Percentiles rank a stretch among this genome's conserved stretches.
phyloP scores from a whole-genome alignment of 164 flowering plant species.

The Euptelea pleiosperma region DNA sequence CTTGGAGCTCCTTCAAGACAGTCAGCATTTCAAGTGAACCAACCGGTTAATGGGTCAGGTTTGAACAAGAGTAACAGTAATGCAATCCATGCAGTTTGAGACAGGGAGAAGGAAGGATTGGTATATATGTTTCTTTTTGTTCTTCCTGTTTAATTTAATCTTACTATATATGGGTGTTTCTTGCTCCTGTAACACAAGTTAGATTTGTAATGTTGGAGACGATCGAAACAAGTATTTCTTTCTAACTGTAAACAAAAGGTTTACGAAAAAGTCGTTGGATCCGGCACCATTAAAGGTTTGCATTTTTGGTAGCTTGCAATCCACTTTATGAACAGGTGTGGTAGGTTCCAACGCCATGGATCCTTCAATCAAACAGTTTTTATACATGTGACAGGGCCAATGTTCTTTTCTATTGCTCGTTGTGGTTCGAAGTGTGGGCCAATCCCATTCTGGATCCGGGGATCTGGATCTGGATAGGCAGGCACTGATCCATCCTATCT shows the following conservation, averaged over 20 bases:
- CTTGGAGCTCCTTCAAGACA: slow-evolving; percentile 64
- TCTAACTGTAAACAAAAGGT: not conserved
- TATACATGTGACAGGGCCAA: no score
- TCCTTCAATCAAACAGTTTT: no score
- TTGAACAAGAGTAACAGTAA: slow-evolving; percentile 35
- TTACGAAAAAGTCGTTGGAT: no score
- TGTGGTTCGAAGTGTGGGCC: no score
- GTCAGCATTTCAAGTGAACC: slow-evolving; percentile 75
- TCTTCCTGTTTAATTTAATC: not conserved
- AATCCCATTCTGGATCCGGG: no score
- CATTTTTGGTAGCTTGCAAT: no score
- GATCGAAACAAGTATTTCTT: not conserved
- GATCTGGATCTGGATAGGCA: no score
- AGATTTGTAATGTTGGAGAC: slow-evolving; percentile 3
- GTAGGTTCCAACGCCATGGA: no score
- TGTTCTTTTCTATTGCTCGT: no score
- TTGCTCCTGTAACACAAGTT: not conserved
- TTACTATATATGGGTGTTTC: not conserved
- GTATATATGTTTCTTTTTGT: not conserved
- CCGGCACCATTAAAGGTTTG: no score
- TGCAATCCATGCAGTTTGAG: slow-evolving; percentile 53
- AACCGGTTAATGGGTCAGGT: slow-evolving; percentile 37
- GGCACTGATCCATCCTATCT: no score
- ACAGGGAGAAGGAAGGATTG: not conserved
- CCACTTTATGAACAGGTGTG: no score